Evolutionary conservation across 1,139 yeast species (phyloP), one percentile per base, ranked within the genome.

Genomic region (Kodamaea sp.): DNA sequence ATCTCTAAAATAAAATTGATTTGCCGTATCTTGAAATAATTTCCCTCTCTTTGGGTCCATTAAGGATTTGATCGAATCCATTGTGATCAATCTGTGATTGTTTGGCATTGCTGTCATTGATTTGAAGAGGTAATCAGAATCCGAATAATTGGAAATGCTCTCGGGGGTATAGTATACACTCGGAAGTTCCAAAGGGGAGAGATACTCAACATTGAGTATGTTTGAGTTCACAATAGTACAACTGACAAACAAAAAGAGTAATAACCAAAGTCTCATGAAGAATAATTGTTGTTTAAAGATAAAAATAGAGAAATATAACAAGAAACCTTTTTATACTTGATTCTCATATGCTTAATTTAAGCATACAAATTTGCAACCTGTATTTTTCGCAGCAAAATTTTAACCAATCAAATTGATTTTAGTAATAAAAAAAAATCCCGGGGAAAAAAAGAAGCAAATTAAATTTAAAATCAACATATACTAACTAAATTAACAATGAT

Each of bases 401-500:
- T 38, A 38, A 35, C 44, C 44, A 41, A 41, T 41, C 40, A 41
- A 31, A 27, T 34, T 29, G 35, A n/a, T 29, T 27, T 7, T 34
- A 37, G 42, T 41, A 36, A 41, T 41, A 32, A 32, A 32, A 8
- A 28, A 32, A 38, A 40, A 40, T 32, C 37, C 41, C 37, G 44
- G 44, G 44, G 44, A 8, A 36, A 34, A 34, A 40, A 40, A 37
- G 32, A 40, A 10, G n/a, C 10, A 9, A 26, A 9, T 26, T 26
- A 36, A 40, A 27, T 29, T 32, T 27, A 24, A 33, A 25, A 20
- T 32, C 34, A 31, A 24, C 33, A 25, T 38, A 35, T 26, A 15
- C 20, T 3, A 15, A 15, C 20, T 15, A 15, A 4, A 15, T 15
- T 15, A 15, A 15, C 37, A 27, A 36, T 32, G 38, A 64, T 64